Percentiles rank a stretch among this genome's conserved stretches.
phyloP scores from a whole-genome alignment of 2,329 filamentous ascomycete genomes.

The Tolypocladium paradoxum region DNA sequence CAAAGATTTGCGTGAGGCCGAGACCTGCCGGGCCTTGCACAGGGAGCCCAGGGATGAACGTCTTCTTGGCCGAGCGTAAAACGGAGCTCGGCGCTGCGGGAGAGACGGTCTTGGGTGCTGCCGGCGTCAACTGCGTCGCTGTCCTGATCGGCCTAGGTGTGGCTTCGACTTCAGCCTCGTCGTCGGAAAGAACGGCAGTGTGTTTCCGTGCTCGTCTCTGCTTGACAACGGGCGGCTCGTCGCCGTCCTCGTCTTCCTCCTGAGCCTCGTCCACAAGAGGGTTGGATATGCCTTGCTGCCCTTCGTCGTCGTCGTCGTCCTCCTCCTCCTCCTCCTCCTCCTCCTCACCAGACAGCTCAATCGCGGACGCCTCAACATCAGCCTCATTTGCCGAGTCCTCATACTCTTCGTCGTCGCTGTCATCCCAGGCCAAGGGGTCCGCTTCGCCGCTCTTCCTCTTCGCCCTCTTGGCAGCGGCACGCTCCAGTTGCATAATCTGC shows the following conservation, averaged over 20 bases:
- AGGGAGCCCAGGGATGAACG: constrained; percentile 58
- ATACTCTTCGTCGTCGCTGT: constrained; percentile 44
- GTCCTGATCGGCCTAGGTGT: constrained; percentile 38
- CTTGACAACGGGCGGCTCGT: constrained; percentile 28
- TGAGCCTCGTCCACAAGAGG: constrained; percentile 29
- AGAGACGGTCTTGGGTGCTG: constrained; percentile 31
- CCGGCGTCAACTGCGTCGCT: constrained; percentile 29
- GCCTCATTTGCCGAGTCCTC: constrained; percentile 25
- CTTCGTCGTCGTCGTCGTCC: constrained; percentile 19
- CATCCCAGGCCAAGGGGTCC: constrained; percentile 45
- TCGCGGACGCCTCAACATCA: constrained; percentile 26
- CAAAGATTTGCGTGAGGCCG: constrained; percentile 82
- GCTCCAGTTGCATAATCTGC: constrained; percentile 68
- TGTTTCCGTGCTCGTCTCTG: constrained; percentile 40
- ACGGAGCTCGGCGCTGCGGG: constrained; percentile 51
- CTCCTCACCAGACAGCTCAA: constrained; percentile 34
- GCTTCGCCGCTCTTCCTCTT: constrained; percentile 33
- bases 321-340: constrained; percentile 23
- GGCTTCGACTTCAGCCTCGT: constrained; percentile 34
- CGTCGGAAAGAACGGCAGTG: constrained; percentile 48
- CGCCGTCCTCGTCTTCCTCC: constrained; percentile 21
- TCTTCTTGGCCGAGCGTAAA: constrained; percentile 57
- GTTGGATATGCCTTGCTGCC: constrained; percentile 21
- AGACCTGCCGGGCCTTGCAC: constrained; percentile 51
- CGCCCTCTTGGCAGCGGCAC: constrained; percentile 58